Percentiles rank a stretch among this genome's conserved stretches.
phyloP scores from a whole-genome alignment of 495 filamentous ascomycete genomes.

The Echria macrotheca region DNA sequence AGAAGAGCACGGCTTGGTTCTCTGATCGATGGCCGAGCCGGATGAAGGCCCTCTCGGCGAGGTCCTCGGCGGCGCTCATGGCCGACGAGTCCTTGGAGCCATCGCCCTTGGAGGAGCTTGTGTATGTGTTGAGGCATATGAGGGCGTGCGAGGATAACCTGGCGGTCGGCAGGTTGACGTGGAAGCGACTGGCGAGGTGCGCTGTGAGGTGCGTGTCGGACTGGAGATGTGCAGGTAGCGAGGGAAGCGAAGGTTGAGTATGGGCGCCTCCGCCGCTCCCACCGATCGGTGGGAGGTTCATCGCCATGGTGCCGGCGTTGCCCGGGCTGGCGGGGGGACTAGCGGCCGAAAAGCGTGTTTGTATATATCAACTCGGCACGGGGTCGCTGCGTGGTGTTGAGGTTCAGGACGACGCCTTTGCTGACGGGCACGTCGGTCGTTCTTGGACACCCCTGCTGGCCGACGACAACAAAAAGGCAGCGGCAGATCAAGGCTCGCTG shows the following conservation, averaged over 20 bases:
- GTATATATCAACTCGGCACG: too few species aligned
- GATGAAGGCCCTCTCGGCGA: constrained; percentile 78
- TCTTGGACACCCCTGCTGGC: neutral
- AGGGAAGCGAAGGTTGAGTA: constrained; percentile 82
- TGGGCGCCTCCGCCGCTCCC: constrained; percentile 59
- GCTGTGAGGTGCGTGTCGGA: constrained; percentile 95
- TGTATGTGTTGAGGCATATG: constrained; percentile 89
- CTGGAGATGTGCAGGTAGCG: constrained; percentile 84
- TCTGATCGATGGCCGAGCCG: constrained; percentile 84
- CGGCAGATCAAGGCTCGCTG: neutral
- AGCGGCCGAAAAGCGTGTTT: too few species aligned
- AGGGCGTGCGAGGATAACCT: constrained; percentile 85
- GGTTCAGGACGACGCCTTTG: neutral
- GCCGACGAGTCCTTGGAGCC: constrained; percentile 80
- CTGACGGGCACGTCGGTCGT: neutral
- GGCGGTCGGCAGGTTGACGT: constrained; percentile 80
- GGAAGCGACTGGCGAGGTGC: constrained; percentile 92
- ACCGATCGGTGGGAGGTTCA: constrained; percentile 39
- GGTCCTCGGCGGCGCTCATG: constrained; percentile 79
- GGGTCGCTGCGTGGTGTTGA: neutral
- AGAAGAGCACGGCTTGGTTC: constrained; percentile 85
- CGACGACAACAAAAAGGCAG: neutral
- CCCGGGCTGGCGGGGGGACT: constrained; percentile 18
- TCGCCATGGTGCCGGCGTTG: constrained; percentile 35
- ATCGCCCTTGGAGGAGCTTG: constrained; percentile 82